Base-by-base conservation (phyloP, 1,139 yeast genomes). In the Insectozyma bohioensis region DNA sequence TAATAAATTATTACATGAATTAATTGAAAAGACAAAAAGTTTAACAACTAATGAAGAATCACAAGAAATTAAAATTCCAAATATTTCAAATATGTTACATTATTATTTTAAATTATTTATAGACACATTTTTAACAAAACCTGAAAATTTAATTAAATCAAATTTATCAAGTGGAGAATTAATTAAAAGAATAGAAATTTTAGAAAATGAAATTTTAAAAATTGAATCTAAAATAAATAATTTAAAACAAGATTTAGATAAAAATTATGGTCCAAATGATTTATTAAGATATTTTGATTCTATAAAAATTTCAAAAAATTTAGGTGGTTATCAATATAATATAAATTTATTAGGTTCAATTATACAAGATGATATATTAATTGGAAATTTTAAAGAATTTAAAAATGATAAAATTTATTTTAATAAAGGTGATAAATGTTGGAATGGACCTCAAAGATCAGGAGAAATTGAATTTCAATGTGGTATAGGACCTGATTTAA, bases 361-460 rank as follows among this genome's bases (percentile, higher is more conserved):
- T 7, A 63, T 66, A 35, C 95, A 87, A 53, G 72, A 68, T 40
- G 75, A 77, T 15, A 72, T 78, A 0, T 61, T 69, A 28, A 71
- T 85, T 35, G 95, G 95, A 2, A 52, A 48, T 4, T 80, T 66
- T 45, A 49, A 54, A n/a, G 50, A 59, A 5, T 52, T 56, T 29
- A 58, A 58, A 26, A 52, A 45, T 42, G 56, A 80, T 12, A 57
- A 60, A 18, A 42, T 68, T 29, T 39, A 43, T 28, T 90, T 67
- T 51, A 64, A 56, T 5, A 56, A 67, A 20, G 99, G 99, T n/a
- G 80, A 80, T 31, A 73, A 72, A 51, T 94, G 99, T 58, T 92
- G 98, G 97, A 86, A 88, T 54, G 98, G 98, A 0, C 97, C 97
- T 3, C 57, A 65, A 18, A 75, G 99, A 53, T 73, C 82, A 21